Conservation (phyloP, 208 protist genomes). For the Acanthamoeba healyi region DNA sequence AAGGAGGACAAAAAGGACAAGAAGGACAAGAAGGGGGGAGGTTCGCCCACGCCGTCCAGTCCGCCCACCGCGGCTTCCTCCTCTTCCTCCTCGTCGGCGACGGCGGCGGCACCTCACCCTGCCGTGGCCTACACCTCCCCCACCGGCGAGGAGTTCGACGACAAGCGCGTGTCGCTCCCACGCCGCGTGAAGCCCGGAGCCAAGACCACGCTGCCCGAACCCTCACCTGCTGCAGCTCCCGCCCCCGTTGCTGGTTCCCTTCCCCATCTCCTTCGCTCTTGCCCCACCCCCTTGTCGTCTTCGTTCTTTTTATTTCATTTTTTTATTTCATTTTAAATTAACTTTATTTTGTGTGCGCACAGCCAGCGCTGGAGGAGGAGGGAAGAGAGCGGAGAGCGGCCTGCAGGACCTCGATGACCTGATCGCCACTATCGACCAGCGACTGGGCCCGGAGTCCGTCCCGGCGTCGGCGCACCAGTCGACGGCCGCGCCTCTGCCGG, state of each 20-base stretch:
- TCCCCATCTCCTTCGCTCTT: neutral
- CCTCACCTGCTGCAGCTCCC: neutral
- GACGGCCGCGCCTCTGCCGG: neutral
- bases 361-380: too few species aligned
- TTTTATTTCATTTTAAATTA: neutral
- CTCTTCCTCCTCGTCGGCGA: neutral
- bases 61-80: neutral
- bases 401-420: conserved; percentile 40
- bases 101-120: neutral
- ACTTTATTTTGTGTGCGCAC: too few species aligned
- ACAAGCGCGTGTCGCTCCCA: conserved; percentile 45
- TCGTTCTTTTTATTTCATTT: neutral
- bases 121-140: neutral
- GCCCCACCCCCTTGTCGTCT: neutral
- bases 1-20: conserved; percentile 8
- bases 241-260: neutral
- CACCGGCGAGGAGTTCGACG: neutral
- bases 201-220: neutral
- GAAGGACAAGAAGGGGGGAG: conserved; percentile 30
- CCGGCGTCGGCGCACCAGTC: neutral
- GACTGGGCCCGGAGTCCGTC: neutral
- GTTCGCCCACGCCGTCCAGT: neutral
- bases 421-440: neutral
- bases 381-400: neutral
- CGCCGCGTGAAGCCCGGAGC: neutral